phyloP scores from a whole-genome alignment of 768 basidiomycete genomes.

The Tricholomella constricta region DNA sequence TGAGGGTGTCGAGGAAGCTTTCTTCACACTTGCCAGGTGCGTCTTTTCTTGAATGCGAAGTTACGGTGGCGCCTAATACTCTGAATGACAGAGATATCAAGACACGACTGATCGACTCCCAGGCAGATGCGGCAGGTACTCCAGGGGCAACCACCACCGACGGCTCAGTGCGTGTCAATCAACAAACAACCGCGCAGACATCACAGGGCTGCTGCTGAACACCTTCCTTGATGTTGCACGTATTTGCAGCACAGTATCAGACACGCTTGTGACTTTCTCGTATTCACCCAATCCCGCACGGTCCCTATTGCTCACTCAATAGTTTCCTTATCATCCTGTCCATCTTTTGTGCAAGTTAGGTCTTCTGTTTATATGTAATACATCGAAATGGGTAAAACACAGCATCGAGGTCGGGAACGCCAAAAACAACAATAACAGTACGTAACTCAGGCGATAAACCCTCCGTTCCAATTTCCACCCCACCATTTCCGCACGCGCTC shows the following conservation, averaged over 20 bases:
- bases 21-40: constrained; percentile 94
- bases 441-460: constrained; percentile 12
- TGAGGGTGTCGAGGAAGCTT: constrained; percentile 97
- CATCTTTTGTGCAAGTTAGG: constrained; percentile 24
- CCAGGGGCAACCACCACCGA: constrained; percentile 41
- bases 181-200: constrained; percentile 46
- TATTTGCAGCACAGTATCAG: constrained; percentile 5
- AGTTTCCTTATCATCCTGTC: constrained; percentile 10
- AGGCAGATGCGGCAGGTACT: constrained; percentile 60
- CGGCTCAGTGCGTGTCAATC: constrained; percentile 68
- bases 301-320: constrained; percentile 8
- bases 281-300: background rate
- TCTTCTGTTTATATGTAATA: constrained; percentile 24
- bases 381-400: constrained; percentile 20
- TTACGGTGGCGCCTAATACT: background rate
- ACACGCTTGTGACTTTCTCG: background rate
- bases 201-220: constrained; percentile 57
- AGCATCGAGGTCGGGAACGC: background rate
- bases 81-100: constrained; percentile 81
- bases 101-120: constrained; percentile 93
- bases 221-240: constrained; percentile 4
- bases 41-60: constrained; percentile 24
- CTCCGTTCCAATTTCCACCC: constrained; percentile 86
- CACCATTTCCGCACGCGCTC: constrained; percentile 90
- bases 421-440: background rate